A percentile compares a stretch with the other conserved stretches of the same genome.
Evolutionary conservation across 2,329 filamentous ascomycete species (phyloP).

Genomic region (Botrytis paeoniae): DNA sequence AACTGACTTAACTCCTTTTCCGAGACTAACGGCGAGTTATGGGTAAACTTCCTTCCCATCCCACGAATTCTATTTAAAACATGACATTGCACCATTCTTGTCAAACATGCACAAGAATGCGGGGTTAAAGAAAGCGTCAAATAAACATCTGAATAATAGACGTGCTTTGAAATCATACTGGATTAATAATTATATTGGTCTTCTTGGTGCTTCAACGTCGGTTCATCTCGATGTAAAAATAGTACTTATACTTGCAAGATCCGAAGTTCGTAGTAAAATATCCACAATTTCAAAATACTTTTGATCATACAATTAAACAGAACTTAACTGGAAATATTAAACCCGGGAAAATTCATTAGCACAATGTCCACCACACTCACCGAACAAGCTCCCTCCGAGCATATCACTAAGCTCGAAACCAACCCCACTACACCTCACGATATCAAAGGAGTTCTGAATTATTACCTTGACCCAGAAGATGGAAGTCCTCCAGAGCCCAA

Average conservation of each 20-base stretch:
- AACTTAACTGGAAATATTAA: neutral
- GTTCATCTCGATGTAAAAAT: neutral
- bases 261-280: neutral
- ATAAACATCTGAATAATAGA: neutral
- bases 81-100: constrained; percentile 12
- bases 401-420: neutral
- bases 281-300: neutral
- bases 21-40: neutral
- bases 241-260: constrained; percentile 7
- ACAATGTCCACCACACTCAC: constrained; percentile 17
- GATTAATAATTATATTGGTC: constrained; percentile 11
- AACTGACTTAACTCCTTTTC: neutral
- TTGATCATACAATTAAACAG: neutral
- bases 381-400: constrained; percentile 6
- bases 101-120: neutral
- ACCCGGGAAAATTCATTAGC: neutral
- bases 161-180: constrained; percentile 17
- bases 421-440: constrained; percentile 17
- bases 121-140: neutral
- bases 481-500: constrained; percentile 25
- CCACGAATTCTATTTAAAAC: neutral
- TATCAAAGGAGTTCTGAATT: constrained; percentile 24
- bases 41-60: too few relatives aligned
- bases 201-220: neutral
- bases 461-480: constrained; percentile 26